Percentiles rank a stretch among this genome's conserved stretches.
These are phyloP conservation scores for Millerozyma acaciae DNA, from an alignment of 805 yeast genomes.

Conservation along the genomic window DNA sequence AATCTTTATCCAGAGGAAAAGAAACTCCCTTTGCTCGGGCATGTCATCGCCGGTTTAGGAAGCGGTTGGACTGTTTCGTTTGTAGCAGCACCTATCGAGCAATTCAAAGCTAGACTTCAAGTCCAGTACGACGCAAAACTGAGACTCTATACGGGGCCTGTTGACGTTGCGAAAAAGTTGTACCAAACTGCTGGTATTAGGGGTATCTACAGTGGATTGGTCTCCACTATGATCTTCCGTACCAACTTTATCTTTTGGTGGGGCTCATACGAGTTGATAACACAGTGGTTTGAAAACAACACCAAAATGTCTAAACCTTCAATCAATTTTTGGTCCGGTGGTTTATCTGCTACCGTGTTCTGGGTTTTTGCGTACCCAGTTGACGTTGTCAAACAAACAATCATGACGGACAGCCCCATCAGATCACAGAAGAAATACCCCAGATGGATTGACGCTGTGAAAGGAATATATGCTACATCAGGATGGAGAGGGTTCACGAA, in stretches of 20 bases:
- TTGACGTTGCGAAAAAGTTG: slow-evolving; percentile 64
- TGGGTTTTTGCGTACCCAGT: slow-evolving; percentile 89
- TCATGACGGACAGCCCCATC: slow-evolving; percentile 71
- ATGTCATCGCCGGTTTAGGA: slow-evolving; percentile 71
- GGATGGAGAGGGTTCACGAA: slow-evolving; percentile 72
- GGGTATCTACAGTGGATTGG: slow-evolving; percentile 76
- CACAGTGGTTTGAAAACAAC: slow-evolving; percentile 60
- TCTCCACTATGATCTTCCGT: slow-evolving; percentile 84
- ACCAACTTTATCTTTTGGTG: slow-evolving; percentile 89
- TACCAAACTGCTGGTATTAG: slow-evolving; percentile 59
- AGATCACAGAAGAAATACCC: slow-evolving; percentile 62
- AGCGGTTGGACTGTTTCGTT: slow-evolving; percentile 90
- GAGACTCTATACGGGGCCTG: slow-evolving; percentile 69
- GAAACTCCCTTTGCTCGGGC: slow-evolving; percentile 70
- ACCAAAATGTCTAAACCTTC: slow-evolving; percentile 66
- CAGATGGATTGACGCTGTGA: slow-evolving; percentile 69
- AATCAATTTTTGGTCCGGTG: slow-evolving; percentile 90
- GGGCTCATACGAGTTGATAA: slow-evolving; percentile 85
- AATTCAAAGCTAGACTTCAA: slow-evolving; percentile 82
- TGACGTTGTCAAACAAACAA: slow-evolving; percentile 82
- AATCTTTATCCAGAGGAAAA: slow-evolving; percentile 56
- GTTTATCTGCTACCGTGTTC: slow-evolving; percentile 78
- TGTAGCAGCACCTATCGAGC: slow-evolving; percentile 95
- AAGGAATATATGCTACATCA: slow-evolving; percentile 55
- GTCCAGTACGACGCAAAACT: slow-evolving; percentile 81